Base-by-base conservation (phyloP, 139 green algal genomes). In the Eudorina sp. region DNA sequence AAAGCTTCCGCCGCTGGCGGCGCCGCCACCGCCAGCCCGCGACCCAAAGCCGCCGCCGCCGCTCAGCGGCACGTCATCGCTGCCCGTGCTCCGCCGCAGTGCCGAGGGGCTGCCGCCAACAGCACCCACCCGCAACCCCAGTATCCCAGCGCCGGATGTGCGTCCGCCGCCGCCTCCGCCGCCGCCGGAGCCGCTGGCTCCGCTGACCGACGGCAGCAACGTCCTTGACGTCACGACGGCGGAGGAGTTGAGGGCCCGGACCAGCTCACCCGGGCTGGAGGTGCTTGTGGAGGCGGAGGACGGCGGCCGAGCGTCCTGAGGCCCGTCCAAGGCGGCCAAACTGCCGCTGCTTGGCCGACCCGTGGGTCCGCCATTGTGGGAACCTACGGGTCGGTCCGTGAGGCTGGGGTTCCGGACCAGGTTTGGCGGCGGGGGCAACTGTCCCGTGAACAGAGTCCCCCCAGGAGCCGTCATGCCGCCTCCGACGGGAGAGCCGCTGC, bases 121-220 rank as follows among this genome's bases (percentile, higher is more conserved):
- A n/a, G 6, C n/a, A 46, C 73, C 73, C 40, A 79, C 70, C 27
- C 70, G 70, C 43, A 79, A 7, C 70, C 40, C 70, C 8, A 79
- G 70, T 38, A 79, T 79, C 2, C 70, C 70, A 36, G 70, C 40
- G 41, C 40, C 70, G 40, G 40, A 40, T 23, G 21, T 40, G 70
- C 40, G 6, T n/a, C 70, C 70, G 38, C 40, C 41, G 70, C 21
- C 19, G 70, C 41, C 70, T 18, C 40, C 34, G 34, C 68, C 34
- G 34, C 40, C 43, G 46, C 74, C 74, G 76, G 21, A 7, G 38
- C 1, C 45, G 34, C 23, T 62, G 45, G 55, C 81, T 13, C 31
- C 25, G n/a, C 64, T 87, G 23, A 87, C 64, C 31, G 29, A 48
- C 13, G 81, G 81, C 62, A 87, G 60, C 31, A 87, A 46, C 25